phyloP scores from a whole-genome alignment of 2,329 filamentous ascomycete genomes.

The Thelonectria olida region DNA sequence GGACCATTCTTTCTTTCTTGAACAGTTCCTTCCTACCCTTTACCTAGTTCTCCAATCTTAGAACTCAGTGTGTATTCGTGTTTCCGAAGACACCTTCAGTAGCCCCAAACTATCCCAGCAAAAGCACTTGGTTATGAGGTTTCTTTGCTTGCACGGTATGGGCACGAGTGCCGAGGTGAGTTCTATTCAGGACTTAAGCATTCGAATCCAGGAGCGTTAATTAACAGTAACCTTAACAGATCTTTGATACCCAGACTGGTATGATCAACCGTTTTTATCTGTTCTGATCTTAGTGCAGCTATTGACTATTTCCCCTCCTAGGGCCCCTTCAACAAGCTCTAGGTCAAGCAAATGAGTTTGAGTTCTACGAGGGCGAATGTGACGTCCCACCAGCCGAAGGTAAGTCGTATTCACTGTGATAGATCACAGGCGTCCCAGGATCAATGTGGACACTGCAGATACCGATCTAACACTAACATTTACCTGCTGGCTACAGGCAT shows the following conservation, averaged over 20 bases:
- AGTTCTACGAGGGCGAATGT: conserved; percentile 5
- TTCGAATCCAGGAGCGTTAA: too few species aligned
- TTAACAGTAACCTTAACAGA: neutral
- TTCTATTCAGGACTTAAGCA: too few species aligned
- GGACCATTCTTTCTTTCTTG: too few species aligned
- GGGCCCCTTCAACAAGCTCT: conserved; percentile 3
- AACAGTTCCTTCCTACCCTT: too few species aligned
- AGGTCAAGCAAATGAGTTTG: neutral
- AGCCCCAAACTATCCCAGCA: too few species aligned
- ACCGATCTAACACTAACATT: too few species aligned
- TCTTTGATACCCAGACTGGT: conserved; percentile 10
- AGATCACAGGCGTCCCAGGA: neutral
- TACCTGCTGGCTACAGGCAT: neutral
- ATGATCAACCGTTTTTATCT: neutral
- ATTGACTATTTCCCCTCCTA: neutral
- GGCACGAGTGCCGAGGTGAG: conserved; percentile 14
- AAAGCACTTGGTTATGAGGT: conserved; percentile 6
- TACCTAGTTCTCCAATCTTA: too few species aligned
- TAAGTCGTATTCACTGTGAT: neutral
- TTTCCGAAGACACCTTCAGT: neutral
- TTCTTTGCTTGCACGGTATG: conserved; percentile 13
- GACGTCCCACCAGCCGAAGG: conserved; percentile 8
- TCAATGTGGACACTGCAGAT: too few species aligned
- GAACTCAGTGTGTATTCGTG: too few species aligned
- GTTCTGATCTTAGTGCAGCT: neutral